These are phyloP conservation scores for Starmerella potacharoeniae DNA, from an alignment of 805 yeast species.

Conservation along the genomic window DNA sequence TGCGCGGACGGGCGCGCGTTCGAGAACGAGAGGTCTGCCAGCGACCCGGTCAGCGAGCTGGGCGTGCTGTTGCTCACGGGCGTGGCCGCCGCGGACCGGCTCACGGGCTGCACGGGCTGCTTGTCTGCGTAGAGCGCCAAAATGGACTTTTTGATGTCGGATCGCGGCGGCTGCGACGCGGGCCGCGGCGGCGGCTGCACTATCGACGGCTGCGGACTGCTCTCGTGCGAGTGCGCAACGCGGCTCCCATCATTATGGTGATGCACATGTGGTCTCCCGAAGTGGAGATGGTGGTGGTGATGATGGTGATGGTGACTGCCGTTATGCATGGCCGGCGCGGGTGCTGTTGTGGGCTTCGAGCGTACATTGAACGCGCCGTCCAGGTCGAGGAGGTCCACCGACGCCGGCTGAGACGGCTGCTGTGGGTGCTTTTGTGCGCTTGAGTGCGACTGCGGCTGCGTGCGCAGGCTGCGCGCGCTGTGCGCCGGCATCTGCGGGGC, in stretches of 20 bases:
- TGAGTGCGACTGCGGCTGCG: too few species aligned
- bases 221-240: slow-evolving; percentile 3
- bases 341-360: neutral
- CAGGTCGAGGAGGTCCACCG: slow-evolving; percentile 17
- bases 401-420: slow-evolving; percentile 3
- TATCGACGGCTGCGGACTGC: neutral
- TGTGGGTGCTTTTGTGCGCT: neutral
- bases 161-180: slow-evolving; percentile 36
- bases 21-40: neutral
- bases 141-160: slow-evolving; percentile 85
- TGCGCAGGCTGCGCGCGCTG: too few species aligned
- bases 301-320: neutral
- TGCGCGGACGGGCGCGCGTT: neutral
- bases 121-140: slow-evolving; percentile 56
- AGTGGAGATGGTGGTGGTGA: neutral
- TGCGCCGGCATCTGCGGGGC: too few species aligned
- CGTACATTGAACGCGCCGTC: slow-evolving; percentile 7
- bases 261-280: neutral
- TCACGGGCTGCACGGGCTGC: neutral
- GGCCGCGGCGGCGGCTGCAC: slow-evolving; percentile 7
- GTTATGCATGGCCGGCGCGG: neutral
- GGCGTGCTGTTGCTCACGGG: neutral
- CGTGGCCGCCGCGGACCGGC: slow-evolving; percentile 5
- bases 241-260: slow-evolving; percentile 10
- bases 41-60: neutral